These are phyloP conservation scores for Bjerkandera adusta DNA, from an alignment of 1,284 basidiomycete species.

Conservation along the genomic window DNA sequence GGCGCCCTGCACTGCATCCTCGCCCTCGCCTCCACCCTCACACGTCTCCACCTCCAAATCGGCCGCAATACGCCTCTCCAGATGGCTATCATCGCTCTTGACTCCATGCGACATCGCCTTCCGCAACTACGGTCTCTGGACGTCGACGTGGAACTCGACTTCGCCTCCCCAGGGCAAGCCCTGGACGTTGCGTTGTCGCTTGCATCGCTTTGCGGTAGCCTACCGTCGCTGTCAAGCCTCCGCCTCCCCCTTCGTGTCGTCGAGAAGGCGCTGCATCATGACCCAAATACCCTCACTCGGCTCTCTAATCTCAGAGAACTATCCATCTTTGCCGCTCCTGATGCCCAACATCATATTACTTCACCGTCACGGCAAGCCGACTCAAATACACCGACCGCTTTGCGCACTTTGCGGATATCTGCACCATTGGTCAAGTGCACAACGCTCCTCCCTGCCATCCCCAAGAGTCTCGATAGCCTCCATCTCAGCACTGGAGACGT, in stretches of 20 bases:
- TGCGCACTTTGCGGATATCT: background rate
- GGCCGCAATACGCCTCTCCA: background rate
- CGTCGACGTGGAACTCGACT: background rate
- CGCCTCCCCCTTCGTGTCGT: conserved; percentile 6
- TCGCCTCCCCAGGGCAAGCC: conserved; percentile 6
- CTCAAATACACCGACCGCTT: background rate
- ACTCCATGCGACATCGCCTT: background rate
- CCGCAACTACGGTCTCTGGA: background rate
- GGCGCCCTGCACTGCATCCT: background rate
- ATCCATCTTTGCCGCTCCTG: no score
- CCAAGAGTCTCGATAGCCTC: background rate
- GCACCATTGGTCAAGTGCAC: background rate
- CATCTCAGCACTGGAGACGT: background rate
- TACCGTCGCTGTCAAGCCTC: background rate
- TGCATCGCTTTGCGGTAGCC: background rate
- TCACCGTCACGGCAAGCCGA: no score
- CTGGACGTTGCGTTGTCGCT: conserved; percentile 5
- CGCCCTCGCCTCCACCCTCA: background rate
- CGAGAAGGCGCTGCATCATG: background rate
- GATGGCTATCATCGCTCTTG: background rate
- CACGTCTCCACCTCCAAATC: background rate
- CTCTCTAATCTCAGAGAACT: conserved; percentile 7
- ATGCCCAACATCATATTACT: no score
- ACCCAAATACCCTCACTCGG: background rate
- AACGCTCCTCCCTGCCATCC: background rate